Conservation (phyloP, 1,284 basidiomycete genomes). For the Pyrrhoderma noxium region DNA sequence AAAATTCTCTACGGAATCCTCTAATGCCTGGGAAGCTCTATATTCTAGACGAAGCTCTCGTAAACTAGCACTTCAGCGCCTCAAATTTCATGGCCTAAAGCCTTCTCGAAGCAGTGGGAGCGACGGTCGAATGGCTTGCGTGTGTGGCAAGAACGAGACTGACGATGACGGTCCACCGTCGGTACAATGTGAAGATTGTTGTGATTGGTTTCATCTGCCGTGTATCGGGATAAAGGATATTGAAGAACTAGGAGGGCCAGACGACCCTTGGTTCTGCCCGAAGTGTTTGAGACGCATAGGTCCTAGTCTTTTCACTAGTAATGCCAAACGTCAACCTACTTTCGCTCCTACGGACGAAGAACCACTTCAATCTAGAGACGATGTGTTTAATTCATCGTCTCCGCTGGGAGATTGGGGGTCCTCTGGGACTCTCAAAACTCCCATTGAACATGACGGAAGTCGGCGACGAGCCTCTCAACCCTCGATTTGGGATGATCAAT, state of each 20-base stretch:
- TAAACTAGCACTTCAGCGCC: conserved; percentile 36
- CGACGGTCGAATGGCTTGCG: conserved; percentile 49
- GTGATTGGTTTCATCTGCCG: conserved; percentile 68
- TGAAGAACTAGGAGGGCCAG: conserved; percentile 59
- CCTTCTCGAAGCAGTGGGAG: conserved; percentile 19
- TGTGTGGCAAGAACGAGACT: conserved; percentile 44
- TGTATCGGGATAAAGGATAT: conserved; percentile 63
- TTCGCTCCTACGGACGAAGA: conserved; percentile 16
- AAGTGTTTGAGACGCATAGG: neutral
- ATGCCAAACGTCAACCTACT: conserved; percentile 11
- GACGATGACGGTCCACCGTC: conserved; percentile 63
- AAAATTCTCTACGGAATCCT: conserved; percentile 54
- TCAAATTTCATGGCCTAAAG: conserved; percentile 26
- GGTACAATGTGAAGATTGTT: conserved; percentile 71
- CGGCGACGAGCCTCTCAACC: conserved; percentile 19
- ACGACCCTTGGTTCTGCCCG: conserved; percentile 67
- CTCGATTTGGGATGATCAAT: conserved; percentile 37
- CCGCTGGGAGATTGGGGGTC: conserved; percentile 16
- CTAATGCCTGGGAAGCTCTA: conserved; percentile 64
- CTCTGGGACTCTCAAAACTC: conserved; percentile 37
- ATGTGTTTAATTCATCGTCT: conserved; percentile 15
- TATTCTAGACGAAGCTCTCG: conserved; percentile 62
- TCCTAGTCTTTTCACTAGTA: neutral
- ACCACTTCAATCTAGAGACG: conserved; percentile 9
- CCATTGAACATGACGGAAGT: conserved; percentile 29